Conservation (phyloP, 495 filamentous ascomycete species). For the Cercophora newfieldiana region DNA sequence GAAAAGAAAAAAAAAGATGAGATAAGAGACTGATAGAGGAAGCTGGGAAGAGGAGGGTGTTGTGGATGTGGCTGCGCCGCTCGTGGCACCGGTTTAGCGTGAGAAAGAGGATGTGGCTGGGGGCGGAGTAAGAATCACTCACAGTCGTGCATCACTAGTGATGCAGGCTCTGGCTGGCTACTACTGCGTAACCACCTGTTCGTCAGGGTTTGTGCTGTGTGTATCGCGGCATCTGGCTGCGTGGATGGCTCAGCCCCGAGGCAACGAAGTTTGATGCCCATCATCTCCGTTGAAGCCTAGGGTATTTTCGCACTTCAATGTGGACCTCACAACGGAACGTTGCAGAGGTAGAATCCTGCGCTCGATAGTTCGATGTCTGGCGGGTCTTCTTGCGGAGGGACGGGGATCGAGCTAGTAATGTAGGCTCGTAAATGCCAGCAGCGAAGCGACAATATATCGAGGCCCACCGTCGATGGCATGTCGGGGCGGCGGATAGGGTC, state of each 20-base stretch:
- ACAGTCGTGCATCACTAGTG: neutral
- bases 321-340: too few species aligned
- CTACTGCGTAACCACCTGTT: neutral
- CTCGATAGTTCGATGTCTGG: neutral
- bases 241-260: neutral
- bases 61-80: neutral
- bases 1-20: neutral
- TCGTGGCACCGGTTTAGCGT: neutral
- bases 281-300: too few species aligned
- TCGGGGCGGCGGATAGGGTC: neutral
- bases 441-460: neutral
- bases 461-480: neutral
- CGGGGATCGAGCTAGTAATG: neutral
- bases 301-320: too few species aligned
- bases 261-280: too few species aligned
- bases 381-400: neutral
- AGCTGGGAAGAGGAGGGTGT: neutral
- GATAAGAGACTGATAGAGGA: neutral
- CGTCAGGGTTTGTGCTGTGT: neutral
- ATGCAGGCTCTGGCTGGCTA: too few species aligned
- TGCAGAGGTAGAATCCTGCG: neutral
- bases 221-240: neutral
- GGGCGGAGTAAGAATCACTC: neutral
- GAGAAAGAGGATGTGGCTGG: neutral
- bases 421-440: neutral